Evolutionary conservation across 148 eudicot genomes (phyloP).

Genomic region (Polygonum aviculare): DNA sequence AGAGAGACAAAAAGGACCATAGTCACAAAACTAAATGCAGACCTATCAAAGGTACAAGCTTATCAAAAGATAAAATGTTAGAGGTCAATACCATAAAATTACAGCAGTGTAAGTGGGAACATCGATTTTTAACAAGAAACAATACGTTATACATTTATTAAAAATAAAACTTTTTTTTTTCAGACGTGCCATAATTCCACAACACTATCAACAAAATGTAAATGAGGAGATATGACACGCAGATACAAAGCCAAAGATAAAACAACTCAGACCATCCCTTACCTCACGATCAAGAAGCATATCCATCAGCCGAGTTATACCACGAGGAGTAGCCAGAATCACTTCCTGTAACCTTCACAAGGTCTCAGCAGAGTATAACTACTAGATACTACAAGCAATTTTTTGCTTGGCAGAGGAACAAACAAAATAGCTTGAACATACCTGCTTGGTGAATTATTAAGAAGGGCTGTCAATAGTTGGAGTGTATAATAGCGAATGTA

Average conservation of each 20-base stretch:
- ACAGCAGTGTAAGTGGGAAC: neutral
- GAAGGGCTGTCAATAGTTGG: slow-evolving; percentile 84
- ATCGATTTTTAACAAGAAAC: neutral
- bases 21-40: neutral
- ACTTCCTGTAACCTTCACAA: slow-evolving; percentile 89
- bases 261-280: slow-evolving; percentile 5
- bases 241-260: slow-evolving; percentile 4
- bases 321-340: slow-evolving; percentile 87
- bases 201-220: neutral
- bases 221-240: neutral
- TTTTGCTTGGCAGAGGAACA: neutral
- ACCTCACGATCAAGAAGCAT: slow-evolving; percentile 99
- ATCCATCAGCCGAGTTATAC: slow-evolving; percentile 92
- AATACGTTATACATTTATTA: neutral
- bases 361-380: slow-evolving; percentile 19
- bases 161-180: neutral
- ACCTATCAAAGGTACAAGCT: neutral
- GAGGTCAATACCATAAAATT: neutral
- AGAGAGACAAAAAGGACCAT: neutral
- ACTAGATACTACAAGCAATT: neutral
- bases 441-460: slow-evolving; percentile 85
- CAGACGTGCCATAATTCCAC: neutral
- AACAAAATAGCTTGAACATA: slow-evolving; percentile 13
- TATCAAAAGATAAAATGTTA: neutral
- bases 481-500: slow-evolving; percentile 92